Conservation (phyloP, 805 yeast species). For the Yueomyces sp. region DNA sequence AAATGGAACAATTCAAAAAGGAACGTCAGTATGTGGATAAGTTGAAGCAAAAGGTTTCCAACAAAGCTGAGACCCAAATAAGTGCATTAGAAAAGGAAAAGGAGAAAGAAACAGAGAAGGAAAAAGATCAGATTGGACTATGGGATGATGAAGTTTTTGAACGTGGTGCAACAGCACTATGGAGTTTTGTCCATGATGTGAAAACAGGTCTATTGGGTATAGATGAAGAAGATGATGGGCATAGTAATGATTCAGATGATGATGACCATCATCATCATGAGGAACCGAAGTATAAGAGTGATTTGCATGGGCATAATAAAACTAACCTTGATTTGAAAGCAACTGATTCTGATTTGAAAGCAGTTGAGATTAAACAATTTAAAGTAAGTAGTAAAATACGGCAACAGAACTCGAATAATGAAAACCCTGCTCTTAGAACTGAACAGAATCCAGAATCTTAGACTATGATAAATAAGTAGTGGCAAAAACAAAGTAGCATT, state of each 20-base stretch:
- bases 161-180: constrained; percentile 27
- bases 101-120: neutral
- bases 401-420: too few relatives aligned
- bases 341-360: too few relatives aligned
- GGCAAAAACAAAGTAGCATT: too few relatives aligned
- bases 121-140: neutral
- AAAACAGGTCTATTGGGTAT: constrained; percentile 29
- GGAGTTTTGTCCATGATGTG: constrained; percentile 41
- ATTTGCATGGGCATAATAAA: neutral
- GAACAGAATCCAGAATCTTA: too few relatives aligned
- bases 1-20: neutral
- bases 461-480: too few relatives aligned
- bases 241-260: constrained; percentile 1
- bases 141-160: neutral
- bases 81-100: neutral
- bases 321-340: too few relatives aligned
- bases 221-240: constrained; percentile 15
- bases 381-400: too few relatives aligned
- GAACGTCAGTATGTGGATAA: neutral
- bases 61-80: neutral
- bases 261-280: neutral
- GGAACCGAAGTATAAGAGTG: neutral
- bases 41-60: neutral
- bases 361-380: too few relatives aligned
- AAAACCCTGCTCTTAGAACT: too few relatives aligned